Evolutionary conservation across 2,329 filamentous ascomycete genomes (phyloP).

Genomic region (Fusarium drepaniforme): DNA sequence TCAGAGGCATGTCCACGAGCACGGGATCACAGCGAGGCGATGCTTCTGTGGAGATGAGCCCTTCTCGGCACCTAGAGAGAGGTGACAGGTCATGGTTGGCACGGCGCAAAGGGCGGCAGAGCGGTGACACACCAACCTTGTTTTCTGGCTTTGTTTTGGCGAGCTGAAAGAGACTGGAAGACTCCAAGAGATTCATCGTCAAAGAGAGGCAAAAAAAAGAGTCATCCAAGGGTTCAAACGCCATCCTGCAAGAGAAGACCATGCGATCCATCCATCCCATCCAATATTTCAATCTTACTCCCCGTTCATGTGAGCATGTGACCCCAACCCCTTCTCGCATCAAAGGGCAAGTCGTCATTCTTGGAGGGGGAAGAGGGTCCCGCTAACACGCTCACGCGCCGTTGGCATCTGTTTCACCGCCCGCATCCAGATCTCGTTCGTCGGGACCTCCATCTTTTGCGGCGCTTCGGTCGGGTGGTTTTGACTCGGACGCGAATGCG

Average conservation of each 20-base stretch:
- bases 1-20: background rate
- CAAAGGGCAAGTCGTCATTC: background rate
- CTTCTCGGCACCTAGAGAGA: background rate
- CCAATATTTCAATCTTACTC: background rate
- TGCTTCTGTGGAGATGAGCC: background rate
- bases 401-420: slow-evolving; percentile 32
- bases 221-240: background rate
- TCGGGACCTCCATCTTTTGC: background rate
- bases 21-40: background rate
- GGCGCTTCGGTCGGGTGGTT: slow-evolving; percentile 9
- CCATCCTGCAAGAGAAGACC: background rate
- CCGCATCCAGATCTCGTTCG: background rate
- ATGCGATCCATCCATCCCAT: background rate
- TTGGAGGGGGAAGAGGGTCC: background rate
- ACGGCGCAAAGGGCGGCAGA: background rate
- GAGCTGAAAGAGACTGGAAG: background rate
- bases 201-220: background rate
- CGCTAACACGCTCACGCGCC: slow-evolving; percentile 27
- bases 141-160: background rate
- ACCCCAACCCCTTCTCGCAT: background rate
- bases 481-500: background rate
- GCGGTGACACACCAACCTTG: background rate
- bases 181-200: background rate
- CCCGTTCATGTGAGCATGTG: background rate
- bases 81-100: background rate